Evolutionary conservation across 306 rosid genomes (phyloP), one percentile per base, ranked within the genome.

Genomic region (Datisca glomerata): DNA sequence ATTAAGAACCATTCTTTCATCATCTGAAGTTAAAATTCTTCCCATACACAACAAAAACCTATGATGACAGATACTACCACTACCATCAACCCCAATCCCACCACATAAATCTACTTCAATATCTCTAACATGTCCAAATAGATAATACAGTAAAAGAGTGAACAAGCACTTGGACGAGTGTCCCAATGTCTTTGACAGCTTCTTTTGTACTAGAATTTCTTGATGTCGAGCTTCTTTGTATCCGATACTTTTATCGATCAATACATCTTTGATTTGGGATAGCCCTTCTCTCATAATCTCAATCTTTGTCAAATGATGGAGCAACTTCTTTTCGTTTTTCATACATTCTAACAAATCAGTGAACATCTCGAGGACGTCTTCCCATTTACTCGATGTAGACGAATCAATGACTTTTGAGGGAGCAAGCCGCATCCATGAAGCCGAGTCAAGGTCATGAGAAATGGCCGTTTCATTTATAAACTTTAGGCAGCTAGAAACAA

Each of bases 231-330:
- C 72, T 61, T 80, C 95, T 56, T 70, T 89, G 68, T 70, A 71
- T 43, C 95, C 91, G 44, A 84, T 60, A 31, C 56, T 68, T 34
- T 55, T 63, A 55, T 78, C 95, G 40, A 70, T 56, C 37, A 64
- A 43, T 34, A 89, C 69, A 43, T 84, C 93, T 68, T 53, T 84
- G 45, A 89, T 84, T 29, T 89, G 95, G 15, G 78, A 49, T 27
- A 84, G 69, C 21, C 95, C 98, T 45, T 83, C 95, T 67, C 67
- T 89, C 93, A 80, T 80, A 47, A 63, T 49, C 65, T 72, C 78
- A 21, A 77, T 74, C 79, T 84, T 89, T 14, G 51, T 45, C 56
- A 70, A 64, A 29, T 63, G 69, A 48, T 45, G 19, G 29, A 67
- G 64, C 4, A 83, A 49, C 55, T 45, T 24, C 15, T 47, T 51